Evolutionary conservation across 371 early-diverging fungal genomes (phyloP), one percentile per base, ranked within the genome.

Genomic region (Rhizopus stolonifer): DNA sequence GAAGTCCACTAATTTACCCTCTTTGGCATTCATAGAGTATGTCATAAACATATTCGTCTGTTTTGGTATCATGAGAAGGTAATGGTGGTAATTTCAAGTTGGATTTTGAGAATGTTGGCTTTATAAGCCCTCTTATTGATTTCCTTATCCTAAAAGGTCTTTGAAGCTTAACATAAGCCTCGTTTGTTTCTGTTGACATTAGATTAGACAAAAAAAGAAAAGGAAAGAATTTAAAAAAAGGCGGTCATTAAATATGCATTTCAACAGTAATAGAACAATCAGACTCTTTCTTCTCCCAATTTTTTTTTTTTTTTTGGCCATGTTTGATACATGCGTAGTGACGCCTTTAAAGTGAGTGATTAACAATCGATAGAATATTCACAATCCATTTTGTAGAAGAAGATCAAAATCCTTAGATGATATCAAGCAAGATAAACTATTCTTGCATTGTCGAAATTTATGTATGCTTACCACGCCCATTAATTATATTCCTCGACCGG

Each of bases 1-100:
- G 36, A 42, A 46, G 21, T 11, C 0, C 11, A 2, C 11, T 15
- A 17, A 6, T 48, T 46, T 72, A 76, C 81, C 81, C 81, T 68
- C 81, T 63, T 65, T 80, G 78, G 49, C 77, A 73, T 50, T 80
- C 78, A 46, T 72, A 78, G 15, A 80, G 31, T 13, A 80, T 58
- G 52, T 80, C 81, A 52, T 74, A 78, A 11, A 56, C 67, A 46
- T 72, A 69, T 47, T 70, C 68, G 48, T 69, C 66, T 23, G 39
- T 38, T n/a, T 57, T 42, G 11, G 19, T 19, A 31, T 68, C 64
- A 19, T 62, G 55, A 34, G 50, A 33, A 1, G 76, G 76, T 26
- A 75, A 52, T 15, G 67, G 49, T 19, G 76, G 70, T 36, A 75
- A 36, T 21, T 60, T 58, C 6, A 65, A 29, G n/a, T 56, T 56